Conservation (phyloP, 176 grass and related monocot species). For the Cenchrus americanus region DNA sequence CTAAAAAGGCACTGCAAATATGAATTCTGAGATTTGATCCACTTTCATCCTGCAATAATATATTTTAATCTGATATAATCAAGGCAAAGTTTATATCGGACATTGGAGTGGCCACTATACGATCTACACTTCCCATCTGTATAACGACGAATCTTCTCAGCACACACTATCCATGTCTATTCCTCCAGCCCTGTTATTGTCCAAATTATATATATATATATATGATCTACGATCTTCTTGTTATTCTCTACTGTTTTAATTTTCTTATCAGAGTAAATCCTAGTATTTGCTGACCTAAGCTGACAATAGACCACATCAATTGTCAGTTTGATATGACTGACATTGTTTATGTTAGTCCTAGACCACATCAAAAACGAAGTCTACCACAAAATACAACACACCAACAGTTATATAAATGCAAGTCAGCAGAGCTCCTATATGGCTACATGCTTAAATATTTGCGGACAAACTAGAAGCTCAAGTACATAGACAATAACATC, state of each 20-base stretch:
- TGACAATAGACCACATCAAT: neutral
- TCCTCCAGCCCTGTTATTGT: neutral
- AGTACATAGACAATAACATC: neutral
- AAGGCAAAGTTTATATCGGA: neutral
- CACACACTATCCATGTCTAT: neutral
- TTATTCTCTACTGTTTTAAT: neutral
- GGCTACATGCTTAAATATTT: neutral
- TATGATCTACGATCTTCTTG: neutral
- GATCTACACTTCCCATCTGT: neutral
- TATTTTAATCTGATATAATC: neutral
- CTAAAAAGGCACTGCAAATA: neutral
- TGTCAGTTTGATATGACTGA: neutral
- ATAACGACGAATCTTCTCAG: neutral
- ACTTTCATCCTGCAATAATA: neutral
- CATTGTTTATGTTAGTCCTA: neutral
- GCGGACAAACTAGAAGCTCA: neutral
- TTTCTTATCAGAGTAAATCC: neutral
- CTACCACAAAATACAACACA: neutral
- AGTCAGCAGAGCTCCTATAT: neutral
- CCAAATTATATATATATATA: neutral
- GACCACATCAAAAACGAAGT: neutral
- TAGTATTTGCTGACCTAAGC: constrained; percentile 2
- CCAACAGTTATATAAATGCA: neutral
- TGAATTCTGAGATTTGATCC: neutral
- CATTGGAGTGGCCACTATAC: neutral